Evolutionary conservation across 352 stramenopile species (phyloP), one percentile per base, ranked within the genome.

Genomic region (Pythium coloratum): DNA sequence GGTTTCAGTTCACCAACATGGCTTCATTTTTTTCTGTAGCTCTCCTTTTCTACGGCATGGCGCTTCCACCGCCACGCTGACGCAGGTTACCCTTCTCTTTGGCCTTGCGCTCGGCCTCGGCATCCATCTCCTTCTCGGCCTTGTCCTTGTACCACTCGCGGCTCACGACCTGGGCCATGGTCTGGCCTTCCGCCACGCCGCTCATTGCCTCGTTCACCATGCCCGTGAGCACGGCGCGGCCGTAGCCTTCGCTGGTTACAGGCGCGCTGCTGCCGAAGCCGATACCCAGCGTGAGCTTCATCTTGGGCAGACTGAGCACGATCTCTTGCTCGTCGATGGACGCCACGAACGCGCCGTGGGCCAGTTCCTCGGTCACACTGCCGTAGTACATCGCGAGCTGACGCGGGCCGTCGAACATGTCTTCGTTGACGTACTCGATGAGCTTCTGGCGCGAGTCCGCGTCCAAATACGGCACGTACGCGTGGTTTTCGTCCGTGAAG

Each of bases 281-380:
- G 32, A 95, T 83, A 5, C 82, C 86, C 10, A 95, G 78, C 61
- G 86, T 95, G 62, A 95, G 66, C 74, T 91, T 91, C 72, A 95
- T 81, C 72, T 92, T 92, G 20, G 86, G 86, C 9, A 95, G 69
- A 24, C 70, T 86, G 56, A 95, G 54, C 10, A 93, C 71, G 2
- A 95, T 62, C 55, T 95, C 86, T n/a, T 78, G 81, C 74, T 95
- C 86, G 57, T 95, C 86, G 64, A 95, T 91, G 38, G 86, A 93
- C 36, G 77, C 76, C 36, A 91, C 71, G 1, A 50, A 73, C 6
- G 86, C 81, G 0, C 84, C 82, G 26, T 91, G 50, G 0, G 84
- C 83, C 14, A 95, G 66, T 9, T 95, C 84, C 24, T 95, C 84
- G 1, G 78, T 87, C 53, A 95, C 82, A 46, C 86, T 95, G 40